Evolutionary conservation across 129 eudicot genomes (phyloP).

Genomic region (Flaveria bidentis): DNA sequence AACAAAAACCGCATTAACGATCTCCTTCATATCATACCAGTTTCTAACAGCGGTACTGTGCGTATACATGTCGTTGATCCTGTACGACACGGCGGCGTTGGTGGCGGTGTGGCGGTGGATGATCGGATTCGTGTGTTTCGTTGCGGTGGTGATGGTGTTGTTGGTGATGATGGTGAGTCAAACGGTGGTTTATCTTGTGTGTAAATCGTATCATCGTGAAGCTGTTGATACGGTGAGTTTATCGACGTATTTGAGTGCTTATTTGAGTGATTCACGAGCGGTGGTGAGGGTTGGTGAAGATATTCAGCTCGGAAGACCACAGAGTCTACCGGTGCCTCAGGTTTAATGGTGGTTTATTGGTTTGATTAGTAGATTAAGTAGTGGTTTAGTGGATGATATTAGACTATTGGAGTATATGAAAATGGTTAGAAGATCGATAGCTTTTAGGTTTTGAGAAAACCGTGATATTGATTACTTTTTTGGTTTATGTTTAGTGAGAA

Average conservation of each 20-base stretch:
- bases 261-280: constrained; percentile 29
- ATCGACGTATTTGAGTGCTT: constrained; percentile 33
- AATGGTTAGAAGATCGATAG: too few species aligned
- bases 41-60: background rate
- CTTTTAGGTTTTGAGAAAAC: too few species aligned
- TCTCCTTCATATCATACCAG: background rate
- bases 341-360: constrained; percentile 12
- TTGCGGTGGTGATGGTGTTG: constrained; percentile 21
- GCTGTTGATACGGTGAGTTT: constrained; percentile 38
- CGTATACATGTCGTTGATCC: background rate
- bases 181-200: constrained; percentile 38
- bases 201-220: constrained; percentile 42
- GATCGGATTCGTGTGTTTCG: constrained; percentile 24
- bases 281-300: constrained; percentile 13
- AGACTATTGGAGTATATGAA: background rate
- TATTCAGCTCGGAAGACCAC: constrained; percentile 38
- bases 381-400: background rate
- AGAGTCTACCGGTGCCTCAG: background rate
- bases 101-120: background rate
- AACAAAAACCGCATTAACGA: constrained; percentile 9
- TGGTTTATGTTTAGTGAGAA: background rate
- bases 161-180: constrained; percentile 32
- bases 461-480: background rate
- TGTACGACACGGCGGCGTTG: constrained; percentile 20
- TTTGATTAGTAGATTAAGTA: background rate